Base-by-base conservation (phyloP, 108 stramenopile species). In the Mediolabrus comicus region DNA sequence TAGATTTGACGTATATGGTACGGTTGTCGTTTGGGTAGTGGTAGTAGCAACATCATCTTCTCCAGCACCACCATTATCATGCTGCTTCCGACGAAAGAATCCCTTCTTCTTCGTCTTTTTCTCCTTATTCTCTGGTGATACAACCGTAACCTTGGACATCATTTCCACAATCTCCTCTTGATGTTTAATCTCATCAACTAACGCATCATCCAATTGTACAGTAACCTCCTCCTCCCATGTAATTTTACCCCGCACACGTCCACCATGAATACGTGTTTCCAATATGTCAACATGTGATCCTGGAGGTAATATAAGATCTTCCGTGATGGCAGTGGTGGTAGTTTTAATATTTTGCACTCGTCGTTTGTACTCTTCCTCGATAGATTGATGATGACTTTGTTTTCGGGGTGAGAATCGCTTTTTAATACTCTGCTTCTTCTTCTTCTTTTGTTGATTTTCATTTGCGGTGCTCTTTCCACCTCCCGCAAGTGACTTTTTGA, bases 181-280 rank as follows among this genome's bases (percentile, higher is more conserved):
- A 27, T 64, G 51, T 26, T 35, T 61, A 22, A 39, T n/a, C 9
- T 25, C 19, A 1, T 49, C 46, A 7, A 49, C 46, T 55, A 80
- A 46, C 1, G 52, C 71, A 0, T 43, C 43, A 26, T 79, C 71
- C 10, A 72, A 58, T 31, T 80, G 71, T 4, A 64, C 58, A 0
- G 34, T 26, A 13, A 80, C 58, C 60, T 80, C 79, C 46, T 80
- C 79, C 31, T 80, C 71, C 79, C 79, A 80, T 24, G 59, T 26
- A 43, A 80, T 73, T 17, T 69, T 62, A 10, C 79, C 79, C 12
- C 79, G 41, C 4, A 80, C 71, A 24, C 79, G 31, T 0, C 79
- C 79, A 26, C 79, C 79, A 56, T 80, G 79, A 0, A 80, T 62
- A 14, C 58, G 28, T 14, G 79, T 80, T 51, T 80, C 79, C 16